Evolutionary conservation across 768 basidiomycete species (phyloP).

Genomic region (Pulveroboletus ravenelii): DNA sequence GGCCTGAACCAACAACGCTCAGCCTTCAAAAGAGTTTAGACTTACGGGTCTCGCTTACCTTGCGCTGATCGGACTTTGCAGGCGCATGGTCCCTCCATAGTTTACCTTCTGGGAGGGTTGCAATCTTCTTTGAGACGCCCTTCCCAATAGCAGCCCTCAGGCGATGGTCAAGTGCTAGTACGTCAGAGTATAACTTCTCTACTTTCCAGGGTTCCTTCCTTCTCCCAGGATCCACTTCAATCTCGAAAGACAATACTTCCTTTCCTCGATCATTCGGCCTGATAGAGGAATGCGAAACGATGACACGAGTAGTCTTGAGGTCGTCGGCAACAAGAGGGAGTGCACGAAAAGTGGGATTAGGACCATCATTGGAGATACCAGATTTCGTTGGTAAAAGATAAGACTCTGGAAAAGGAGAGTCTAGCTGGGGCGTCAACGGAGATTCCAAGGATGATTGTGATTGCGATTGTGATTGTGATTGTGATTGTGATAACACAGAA

Average conservation of each 20-base stretch:
- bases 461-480: constrained; percentile 20
- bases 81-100: constrained; percentile 97
- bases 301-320: constrained; percentile 64
- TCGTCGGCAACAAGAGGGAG: constrained; percentile 67
- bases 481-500: constrained; percentile 22
- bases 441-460: constrained; percentile 23
- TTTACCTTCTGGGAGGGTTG: constrained; percentile 80
- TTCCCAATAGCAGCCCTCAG: constrained; percentile 57
- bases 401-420: constrained; percentile 29
- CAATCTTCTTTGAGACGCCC: constrained; percentile 73
- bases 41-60: constrained; percentile 47
- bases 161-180: constrained; percentile 79
- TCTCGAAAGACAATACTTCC: constrained; percentile 86
- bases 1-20: constrained; percentile 37
- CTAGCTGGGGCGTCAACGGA: constrained; percentile 16
- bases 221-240: constrained; percentile 66
- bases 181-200: constrained; percentile 92
- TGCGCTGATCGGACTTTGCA: constrained; percentile 92
- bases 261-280: constrained; percentile 86
- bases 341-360: constrained; percentile 55
- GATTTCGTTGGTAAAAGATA: constrained; percentile 27
- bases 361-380: constrained; percentile 21
- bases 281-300: constrained; percentile 78
- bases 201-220: constrained; percentile 76
- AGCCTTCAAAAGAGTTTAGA: neutral